Conservation (phyloP, 2,329 filamentous ascomycete genomes). For the Chrysoporthe cubensis region DNA sequence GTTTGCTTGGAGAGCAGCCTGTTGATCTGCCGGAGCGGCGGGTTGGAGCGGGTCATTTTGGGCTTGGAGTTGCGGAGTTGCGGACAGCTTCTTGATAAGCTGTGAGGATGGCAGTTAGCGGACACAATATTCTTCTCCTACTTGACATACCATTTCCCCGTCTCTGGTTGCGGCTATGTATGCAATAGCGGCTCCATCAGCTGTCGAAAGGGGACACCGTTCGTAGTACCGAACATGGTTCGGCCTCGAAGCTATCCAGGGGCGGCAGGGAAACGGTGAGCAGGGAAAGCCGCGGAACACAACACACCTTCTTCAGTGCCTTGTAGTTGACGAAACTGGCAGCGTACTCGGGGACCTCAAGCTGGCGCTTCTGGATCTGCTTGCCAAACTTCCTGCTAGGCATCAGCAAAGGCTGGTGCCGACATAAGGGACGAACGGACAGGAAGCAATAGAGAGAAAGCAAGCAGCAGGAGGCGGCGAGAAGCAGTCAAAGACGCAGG, state of each 20-base stretch:
- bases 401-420: slow-evolving; percentile 31
- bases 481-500: background rate
- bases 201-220: background rate
- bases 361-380: slow-evolving; percentile 97
- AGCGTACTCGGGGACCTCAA: slow-evolving; percentile 98
- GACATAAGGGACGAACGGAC: slow-evolving; percentile 7
- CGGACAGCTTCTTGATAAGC: slow-evolving; percentile 98
- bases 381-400: slow-evolving; percentile 95
- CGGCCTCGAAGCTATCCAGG: background rate
- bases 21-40: slow-evolving; percentile 67
- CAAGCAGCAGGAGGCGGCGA: background rate
- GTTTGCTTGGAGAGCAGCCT: slow-evolving; percentile 90
- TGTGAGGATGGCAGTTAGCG: slow-evolving; percentile 49
- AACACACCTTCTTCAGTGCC: slow-evolving; percentile 89
- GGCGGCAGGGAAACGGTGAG: background rate
- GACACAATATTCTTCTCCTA: slow-evolving; percentile 12
- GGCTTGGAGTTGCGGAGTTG: slow-evolving; percentile 80
- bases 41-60: slow-evolving; percentile 66
- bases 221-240: slow-evolving; percentile 10
- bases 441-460: background rate
- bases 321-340: slow-evolving; percentile 99
- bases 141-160: background rate
- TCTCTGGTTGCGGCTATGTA: background rate
- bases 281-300: slow-evolving; percentile 6
- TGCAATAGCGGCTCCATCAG: background rate